phyloP scores from a whole-genome alignment of 257 asterid species.

The Ballota nigra region DNA sequence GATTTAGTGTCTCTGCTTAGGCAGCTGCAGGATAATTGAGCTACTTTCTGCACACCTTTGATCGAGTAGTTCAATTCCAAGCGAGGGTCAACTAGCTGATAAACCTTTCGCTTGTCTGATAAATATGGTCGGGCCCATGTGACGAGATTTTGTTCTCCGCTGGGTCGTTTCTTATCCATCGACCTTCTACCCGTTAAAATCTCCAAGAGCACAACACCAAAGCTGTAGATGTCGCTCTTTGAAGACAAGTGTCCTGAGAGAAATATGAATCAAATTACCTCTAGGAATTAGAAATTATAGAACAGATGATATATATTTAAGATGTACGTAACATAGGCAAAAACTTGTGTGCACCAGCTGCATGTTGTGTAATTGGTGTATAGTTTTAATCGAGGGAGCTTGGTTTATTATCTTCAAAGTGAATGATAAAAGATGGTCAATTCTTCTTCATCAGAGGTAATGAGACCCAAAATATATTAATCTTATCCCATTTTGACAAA shows the following conservation, averaged over 20 bases:
- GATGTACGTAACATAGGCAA: background rate
- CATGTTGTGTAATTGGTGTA: background rate
- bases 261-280: background rate
- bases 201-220: constrained; percentile 87
- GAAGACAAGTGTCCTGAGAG: constrained; percentile 77
- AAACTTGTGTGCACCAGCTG: background rate
- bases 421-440: too few relatives aligned
- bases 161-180: constrained; percentile 87
- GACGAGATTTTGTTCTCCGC: constrained; percentile 91
- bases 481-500: too few relatives aligned
- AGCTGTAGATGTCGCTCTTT: constrained; percentile 91
- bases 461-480: too few relatives aligned
- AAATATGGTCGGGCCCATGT: constrained; percentile 89
- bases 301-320: background rate
- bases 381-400: too few relatives aligned
- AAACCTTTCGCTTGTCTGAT: constrained; percentile 78
- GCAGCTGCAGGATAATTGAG: constrained; percentile 69
- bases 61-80: constrained; percentile 78
- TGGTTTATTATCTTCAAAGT: too few relatives aligned
- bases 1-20: constrained; percentile 76
- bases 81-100: constrained; percentile 87
- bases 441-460: too few relatives aligned
- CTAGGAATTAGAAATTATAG: background rate
- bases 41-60: constrained; percentile 74
- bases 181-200: constrained; percentile 85